Conservation (phyloP, 2,329 filamentous ascomycete genomes). For the Microsporum ferrugineum region DNA sequence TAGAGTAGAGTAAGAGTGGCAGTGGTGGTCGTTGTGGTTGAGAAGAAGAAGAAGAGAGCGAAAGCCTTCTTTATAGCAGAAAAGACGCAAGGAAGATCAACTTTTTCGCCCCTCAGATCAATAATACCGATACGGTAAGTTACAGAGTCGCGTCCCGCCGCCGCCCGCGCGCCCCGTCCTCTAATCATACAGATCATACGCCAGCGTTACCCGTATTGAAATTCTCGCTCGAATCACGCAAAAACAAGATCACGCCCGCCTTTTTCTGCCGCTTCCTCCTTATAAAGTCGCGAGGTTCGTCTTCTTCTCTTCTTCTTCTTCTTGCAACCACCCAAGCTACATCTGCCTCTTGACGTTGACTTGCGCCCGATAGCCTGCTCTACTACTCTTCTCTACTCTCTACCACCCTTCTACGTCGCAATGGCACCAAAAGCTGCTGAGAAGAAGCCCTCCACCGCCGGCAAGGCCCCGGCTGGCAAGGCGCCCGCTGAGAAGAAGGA, state of each 20-base stretch:
- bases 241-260: conserved; percentile 34
- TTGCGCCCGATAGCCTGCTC: conserved; percentile 13
- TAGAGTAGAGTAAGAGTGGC: conserved; percentile 16
- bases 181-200: conserved; percentile 39
- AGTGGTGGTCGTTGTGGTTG: conserved; percentile 14
- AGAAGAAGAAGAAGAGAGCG: conserved; percentile 18
- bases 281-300: conserved; percentile 15
- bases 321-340: background rate
- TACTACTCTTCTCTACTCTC: conserved; percentile 6
- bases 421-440: conserved; percentile 97
- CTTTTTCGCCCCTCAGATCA: conserved; percentile 28
- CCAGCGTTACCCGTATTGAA: conserved; percentile 32
- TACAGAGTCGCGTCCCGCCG: conserved; percentile 15
- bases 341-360: conserved; percentile 10
- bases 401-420: conserved; percentile 21
- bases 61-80: conserved; percentile 8
- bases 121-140: conserved; percentile 22
- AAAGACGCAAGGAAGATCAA: conserved; percentile 34
- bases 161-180: background rate
- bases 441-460: conserved; percentile 90
- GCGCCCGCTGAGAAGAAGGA: conserved; percentile 97
- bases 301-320: conserved; percentile 27
- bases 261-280: conserved; percentile 18
- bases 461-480: conserved; percentile 78
- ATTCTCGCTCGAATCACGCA: conserved; percentile 33